Percentiles rank a stretch among this genome's conserved stretches.
These are phyloP conservation scores for Phytophthora fragariaefolia DNA, from an alignment of 352 stramenopile genomes.

Conservation along the genomic window DNA sequence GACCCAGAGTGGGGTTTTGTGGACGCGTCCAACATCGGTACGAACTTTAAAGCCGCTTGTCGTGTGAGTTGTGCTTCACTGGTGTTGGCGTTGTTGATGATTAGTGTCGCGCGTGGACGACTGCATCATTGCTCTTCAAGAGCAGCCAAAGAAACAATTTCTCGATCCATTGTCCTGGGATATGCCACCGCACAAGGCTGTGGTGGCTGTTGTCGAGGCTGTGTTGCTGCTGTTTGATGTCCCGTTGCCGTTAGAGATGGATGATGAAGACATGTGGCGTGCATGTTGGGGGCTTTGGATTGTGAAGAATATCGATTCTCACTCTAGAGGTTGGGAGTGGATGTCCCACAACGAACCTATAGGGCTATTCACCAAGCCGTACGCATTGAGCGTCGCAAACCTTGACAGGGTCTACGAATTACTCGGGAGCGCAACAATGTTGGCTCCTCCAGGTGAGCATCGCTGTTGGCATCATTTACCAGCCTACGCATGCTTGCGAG, in stretches of 20 bases:
- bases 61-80: not conserved
- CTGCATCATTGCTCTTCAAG: slow-evolving; percentile 64
- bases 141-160: slow-evolving; percentile 61
- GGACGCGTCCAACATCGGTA: slow-evolving; percentile 66
- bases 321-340: slow-evolving; percentile 72
- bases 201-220: slow-evolving; percentile 56
- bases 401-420: slow-evolving; percentile 48
- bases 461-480: slow-evolving; percentile 64
- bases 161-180: slow-evolving; percentile 72
- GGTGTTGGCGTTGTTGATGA: not conserved
- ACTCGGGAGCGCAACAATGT: slow-evolving; percentile 24
- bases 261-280: slow-evolving; percentile 52
- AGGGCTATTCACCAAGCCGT: slow-evolving; percentile 78
- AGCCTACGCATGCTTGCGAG: slow-evolving; percentile 54
- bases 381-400: slow-evolving; percentile 49
- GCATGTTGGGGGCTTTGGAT: slow-evolving; percentile 70
- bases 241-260: slow-evolving; percentile 3
- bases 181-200: slow-evolving; percentile 46
- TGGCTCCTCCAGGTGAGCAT: slow-evolving; percentile 32
- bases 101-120: slow-evolving; percentile 66
- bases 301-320: slow-evolving; percentile 79
- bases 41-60: not conserved
- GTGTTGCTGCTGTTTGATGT: slow-evolving; percentile 72
- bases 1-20: slow-evolving; percentile 56
- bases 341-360: slow-evolving; percentile 64